Evolutionary conservation across 2,329 filamentous ascomycete species (phyloP), one percentile per base, ranked within the genome.

Genomic region (Talaromyces sp.): DNA sequence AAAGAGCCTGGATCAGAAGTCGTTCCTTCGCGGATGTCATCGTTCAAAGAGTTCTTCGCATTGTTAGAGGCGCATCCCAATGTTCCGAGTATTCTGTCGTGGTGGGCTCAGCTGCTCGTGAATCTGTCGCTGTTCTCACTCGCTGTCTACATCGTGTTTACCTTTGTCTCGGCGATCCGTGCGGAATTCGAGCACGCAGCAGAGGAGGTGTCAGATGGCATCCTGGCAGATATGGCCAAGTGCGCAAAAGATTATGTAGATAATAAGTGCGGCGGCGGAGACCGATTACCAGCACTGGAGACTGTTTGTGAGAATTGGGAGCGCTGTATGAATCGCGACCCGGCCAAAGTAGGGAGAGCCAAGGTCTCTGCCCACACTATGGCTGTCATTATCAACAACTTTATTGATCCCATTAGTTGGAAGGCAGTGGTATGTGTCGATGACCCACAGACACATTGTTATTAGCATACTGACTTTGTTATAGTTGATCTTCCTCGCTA

Each of bases 371-470:
- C 91, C 4, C 88, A 90, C 66, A 94, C 92, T 22, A 89, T 97
- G 68, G 93, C 93, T 1, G 86, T 91, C 67, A 96, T 99, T 36
- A 87, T 97, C 72, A 97, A 97, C 70, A 88, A 88, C 65, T 97
- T 97, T 70, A 87, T 96, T 4, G 91, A 96, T 64, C 86, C 90
- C 5, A 92, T 97, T 72, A 91, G 88, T 58, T 88, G 90, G 73
- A 97, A 97, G 73, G 83, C 86, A 10, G 86, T 89, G 80, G 84
- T 86, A 79, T 57, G 76, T 71, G 24, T 30, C 22, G 11, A 3
- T 37, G 0, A 13, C 30, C n/a, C 37, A 14, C 10, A n/a, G n/a
- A 37, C 9, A 42, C 5, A 16, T 37, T 2, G n/a, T 32, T 33
- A 2, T 33, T 7, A 13, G 27, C 32, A 16, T 35, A 53, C 63